A percentile compares a stretch with the other conserved stretches of the same genome.
Conservation (phyloP, 2,329 filamentous ascomycete species). For the Teratosphaeria zuluensis region DNA sequence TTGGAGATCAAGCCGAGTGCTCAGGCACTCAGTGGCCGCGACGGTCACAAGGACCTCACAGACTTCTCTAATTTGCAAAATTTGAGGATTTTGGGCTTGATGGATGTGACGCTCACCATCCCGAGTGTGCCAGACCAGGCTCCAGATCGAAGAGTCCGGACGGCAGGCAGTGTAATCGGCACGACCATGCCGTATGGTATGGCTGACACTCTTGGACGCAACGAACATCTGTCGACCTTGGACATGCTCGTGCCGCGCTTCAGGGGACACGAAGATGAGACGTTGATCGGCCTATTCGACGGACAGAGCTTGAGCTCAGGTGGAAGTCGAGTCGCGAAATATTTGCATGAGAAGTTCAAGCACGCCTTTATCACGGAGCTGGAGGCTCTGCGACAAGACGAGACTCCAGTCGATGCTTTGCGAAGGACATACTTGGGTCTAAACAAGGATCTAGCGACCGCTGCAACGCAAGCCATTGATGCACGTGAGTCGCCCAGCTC, state of each 20-base stretch:
- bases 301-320: slow-evolving; percentile 80
- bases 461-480: slow-evolving; percentile 70
- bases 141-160: slow-evolving; percentile 87
- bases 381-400: slow-evolving; percentile 55
- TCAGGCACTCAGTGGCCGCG: slow-evolving; percentile 40
- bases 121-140: slow-evolving; percentile 90
- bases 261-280: slow-evolving; percentile 80
- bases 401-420: slow-evolving; percentile 74
- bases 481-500: slow-evolving; percentile 50
- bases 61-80: slow-evolving; percentile 82
- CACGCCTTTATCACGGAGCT: slow-evolving; percentile 75
- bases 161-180: slow-evolving; percentile 88
- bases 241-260: slow-evolving; percentile 92
- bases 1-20: slow-evolving; percentile 73
- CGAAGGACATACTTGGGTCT: slow-evolving; percentile 76
- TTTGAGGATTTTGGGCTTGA: slow-evolving; percentile 79
- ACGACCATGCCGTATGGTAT: slow-evolving; percentile 82
- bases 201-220: slow-evolving; percentile 87
- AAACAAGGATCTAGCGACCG: slow-evolving; percentile 88
- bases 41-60: slow-evolving; percentile 61
- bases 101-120: slow-evolving; percentile 94
- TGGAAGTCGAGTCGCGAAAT: slow-evolving; percentile 93
- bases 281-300: slow-evolving; percentile 89
- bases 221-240: slow-evolving; percentile 89
- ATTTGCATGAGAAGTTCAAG: slow-evolving; percentile 90